Evolutionary conservation across 768 basidiomycete genomes (phyloP).

Genomic region (Dioszegia aurantiaca): DNA sequence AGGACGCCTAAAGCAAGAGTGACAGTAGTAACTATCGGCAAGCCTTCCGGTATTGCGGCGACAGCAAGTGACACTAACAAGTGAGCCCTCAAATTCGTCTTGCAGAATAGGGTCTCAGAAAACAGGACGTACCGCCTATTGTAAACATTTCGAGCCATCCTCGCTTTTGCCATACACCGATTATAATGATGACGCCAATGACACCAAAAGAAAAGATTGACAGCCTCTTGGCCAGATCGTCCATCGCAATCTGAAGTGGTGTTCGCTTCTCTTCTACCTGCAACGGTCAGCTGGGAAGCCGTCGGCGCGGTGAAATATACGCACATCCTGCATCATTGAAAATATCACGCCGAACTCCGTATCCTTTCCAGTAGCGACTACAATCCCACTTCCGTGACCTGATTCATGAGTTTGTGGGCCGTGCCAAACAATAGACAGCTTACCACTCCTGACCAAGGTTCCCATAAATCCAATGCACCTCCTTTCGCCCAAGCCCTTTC

Average conservation of each 20-base stretch:
- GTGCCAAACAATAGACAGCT: constrained; percentile 21
- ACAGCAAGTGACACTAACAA: constrained; percentile 93
- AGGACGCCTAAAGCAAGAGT: constrained; percentile 92
- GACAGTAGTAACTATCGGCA: constrained; percentile 95
- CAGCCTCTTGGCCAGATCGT: constrained; percentile 88
- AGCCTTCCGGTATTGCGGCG: constrained; percentile 95
- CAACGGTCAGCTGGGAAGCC: background rate
- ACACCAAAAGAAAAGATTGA: constrained; percentile 88
- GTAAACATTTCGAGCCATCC: constrained; percentile 98
- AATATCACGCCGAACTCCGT: constrained; percentile 97
- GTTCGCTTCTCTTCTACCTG: constrained; percentile 83
- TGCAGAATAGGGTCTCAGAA: too few relatives aligned
- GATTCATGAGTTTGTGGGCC: constrained; percentile 17
- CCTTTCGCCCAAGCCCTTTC: constrained; percentile 70
- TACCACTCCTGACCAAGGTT: constrained; percentile 84
- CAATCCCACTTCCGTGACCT: constrained; percentile 81
- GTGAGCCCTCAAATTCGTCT: too few relatives aligned
- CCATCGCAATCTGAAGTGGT: constrained; percentile 89
- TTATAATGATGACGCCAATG: constrained; percentile 87
- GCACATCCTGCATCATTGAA: constrained; percentile 94
- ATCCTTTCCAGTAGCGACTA: constrained; percentile 76
- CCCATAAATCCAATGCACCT: constrained; percentile 93
- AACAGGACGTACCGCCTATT: constrained; percentile 72
- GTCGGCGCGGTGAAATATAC: constrained; percentile 20
- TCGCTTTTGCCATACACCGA: constrained; percentile 79